Evolutionary conservation across 345 rosid genomes (phyloP).

Genomic region (Hibiscus syriacus): DNA sequence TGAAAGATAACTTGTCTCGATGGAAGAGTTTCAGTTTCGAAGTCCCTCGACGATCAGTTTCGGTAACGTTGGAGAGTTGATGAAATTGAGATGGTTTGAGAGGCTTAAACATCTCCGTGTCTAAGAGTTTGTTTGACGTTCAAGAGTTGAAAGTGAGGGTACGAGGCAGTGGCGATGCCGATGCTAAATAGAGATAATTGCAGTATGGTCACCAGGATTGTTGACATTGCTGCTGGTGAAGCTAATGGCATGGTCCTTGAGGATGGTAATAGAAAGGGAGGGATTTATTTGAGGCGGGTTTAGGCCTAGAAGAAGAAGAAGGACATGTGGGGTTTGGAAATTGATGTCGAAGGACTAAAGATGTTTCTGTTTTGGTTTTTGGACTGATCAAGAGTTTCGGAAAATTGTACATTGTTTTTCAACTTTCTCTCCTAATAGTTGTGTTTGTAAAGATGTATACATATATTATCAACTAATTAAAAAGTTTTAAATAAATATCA

Average conservation of each 20-base stretch:
- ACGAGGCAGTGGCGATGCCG: conserved; percentile 14
- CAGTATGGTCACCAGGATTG: not conserved
- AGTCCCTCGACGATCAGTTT: not conserved
- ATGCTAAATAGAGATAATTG: not conserved
- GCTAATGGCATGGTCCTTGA: conserved; percentile 14
- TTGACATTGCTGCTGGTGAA: conserved; percentile 4
- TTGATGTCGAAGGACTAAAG: conserved; percentile 18
- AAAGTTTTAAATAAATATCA: no score
- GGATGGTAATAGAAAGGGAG: not conserved
- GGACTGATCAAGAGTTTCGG: not conserved
- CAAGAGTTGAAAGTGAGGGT: conserved; percentile 44
- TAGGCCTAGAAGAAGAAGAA: conserved; percentile 2
- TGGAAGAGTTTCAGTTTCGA: conserved; percentile 54
- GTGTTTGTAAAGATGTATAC: no score
- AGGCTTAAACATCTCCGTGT: conserved; percentile 6
- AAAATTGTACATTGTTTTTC: not conserved
- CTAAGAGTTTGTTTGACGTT: conserved; percentile 33
- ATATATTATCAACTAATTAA: no score
- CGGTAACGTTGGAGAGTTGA: conserved; percentile 14
- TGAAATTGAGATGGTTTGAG: conserved; percentile 22
- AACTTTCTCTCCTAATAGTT: not conserved
- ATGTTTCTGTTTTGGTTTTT: not conserved
- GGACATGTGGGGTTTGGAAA: conserved; percentile 24
- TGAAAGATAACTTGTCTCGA: conserved; percentile 41
- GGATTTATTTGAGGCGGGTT: conserved; percentile 24